A percentile compares a stretch with the other conserved stretches of the same genome.
phyloP scores from a whole-genome alignment of 2,329 filamentous ascomycete species.

The Dothidotthia symphoricarpi region DNA sequence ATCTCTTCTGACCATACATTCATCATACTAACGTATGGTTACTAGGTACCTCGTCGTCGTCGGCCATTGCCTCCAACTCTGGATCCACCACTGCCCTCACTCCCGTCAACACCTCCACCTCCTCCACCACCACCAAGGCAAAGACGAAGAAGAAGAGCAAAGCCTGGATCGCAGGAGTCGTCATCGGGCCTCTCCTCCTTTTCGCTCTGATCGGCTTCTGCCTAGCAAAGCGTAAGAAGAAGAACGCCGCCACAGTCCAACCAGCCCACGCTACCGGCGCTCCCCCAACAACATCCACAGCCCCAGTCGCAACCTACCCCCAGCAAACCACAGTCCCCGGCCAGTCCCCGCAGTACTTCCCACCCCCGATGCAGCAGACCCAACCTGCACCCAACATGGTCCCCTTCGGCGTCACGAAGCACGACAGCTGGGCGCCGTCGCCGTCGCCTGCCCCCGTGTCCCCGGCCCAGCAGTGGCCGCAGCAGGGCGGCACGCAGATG shows the following conservation, averaged over 20 bases:
- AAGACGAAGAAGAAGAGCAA: conserved; percentile 17
- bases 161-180: conserved; percentile 31
- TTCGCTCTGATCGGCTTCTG: conserved; percentile 16
- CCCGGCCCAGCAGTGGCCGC: conserved; percentile 20
- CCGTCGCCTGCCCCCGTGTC: conserved; percentile 13
- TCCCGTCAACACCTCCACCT: neutral
- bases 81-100: conserved; percentile 1
- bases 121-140: neutral
- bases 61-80: neutral
- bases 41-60: neutral
- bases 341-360: conserved; percentile 19
- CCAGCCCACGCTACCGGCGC: conserved; percentile 2
- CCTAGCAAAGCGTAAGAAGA: conserved; percentile 19
- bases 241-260: conserved; percentile 4
- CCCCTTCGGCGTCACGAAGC: conserved; percentile 21
- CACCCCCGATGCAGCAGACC: conserved; percentile 17
- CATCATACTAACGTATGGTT: too few relatives aligned
- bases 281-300: conserved; percentile 9
- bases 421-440: conserved; percentile 12
- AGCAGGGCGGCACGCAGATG: conserved; percentile 9
- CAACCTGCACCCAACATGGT: conserved; percentile 7
- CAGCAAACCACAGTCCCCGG: conserved; percentile 7
- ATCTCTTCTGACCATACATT: neutral
- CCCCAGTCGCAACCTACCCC: conserved; percentile 6
- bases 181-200: conserved; percentile 23